Evolutionary conservation across 805 yeast genomes (phyloP).

Genomic region (Novakomyces olei): DNA sequence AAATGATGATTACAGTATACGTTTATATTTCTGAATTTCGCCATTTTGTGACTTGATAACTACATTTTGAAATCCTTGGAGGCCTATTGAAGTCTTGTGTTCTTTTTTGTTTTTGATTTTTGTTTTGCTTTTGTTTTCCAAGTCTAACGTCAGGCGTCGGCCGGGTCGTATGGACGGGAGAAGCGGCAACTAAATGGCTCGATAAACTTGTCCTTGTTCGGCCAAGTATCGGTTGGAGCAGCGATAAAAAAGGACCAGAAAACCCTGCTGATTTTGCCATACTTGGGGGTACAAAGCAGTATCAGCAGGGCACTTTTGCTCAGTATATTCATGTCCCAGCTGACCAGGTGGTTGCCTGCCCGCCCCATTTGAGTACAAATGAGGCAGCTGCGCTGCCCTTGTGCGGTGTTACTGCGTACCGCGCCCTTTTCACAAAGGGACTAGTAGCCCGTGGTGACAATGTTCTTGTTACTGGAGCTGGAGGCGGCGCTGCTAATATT

Average conservation of each 20-base stretch:
- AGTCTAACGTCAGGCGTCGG: too few relatives aligned
- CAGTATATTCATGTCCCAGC: slow-evolving; percentile 7
- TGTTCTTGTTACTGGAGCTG: slow-evolving; percentile 22
- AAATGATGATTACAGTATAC: too few relatives aligned
- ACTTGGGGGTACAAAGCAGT: slow-evolving; percentile 9
- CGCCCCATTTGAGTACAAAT: slow-evolving; percentile 7
- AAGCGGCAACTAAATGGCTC: neutral
- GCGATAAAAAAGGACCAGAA: slow-evolving; percentile 7
- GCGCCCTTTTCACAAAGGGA: slow-evolving; percentile 8
- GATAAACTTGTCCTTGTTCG: slow-evolving; percentile 7
- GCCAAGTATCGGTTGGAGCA: slow-evolving; percentile 9
- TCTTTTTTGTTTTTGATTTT: too few relatives aligned
- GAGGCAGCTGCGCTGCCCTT: slow-evolving; percentile 11
- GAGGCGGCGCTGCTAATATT: slow-evolving; percentile 40
- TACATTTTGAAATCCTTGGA: too few relatives aligned
- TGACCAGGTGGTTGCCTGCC: slow-evolving; percentile 5
- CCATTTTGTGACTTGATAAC: too few relatives aligned
- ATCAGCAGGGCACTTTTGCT: slow-evolving; percentile 8
- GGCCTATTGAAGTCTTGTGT: too few relatives aligned
- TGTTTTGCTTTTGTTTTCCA: too few relatives aligned
- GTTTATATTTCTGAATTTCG: too few relatives aligned
- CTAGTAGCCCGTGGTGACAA: slow-evolving; percentile 4
- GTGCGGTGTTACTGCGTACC: slow-evolving; percentile 10
- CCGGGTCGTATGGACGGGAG: slow-evolving; percentile 6
- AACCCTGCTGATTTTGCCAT: slow-evolving; percentile 7